phyloP scores from a whole-genome alignment of 768 basidiomycete genomes.

The Trametes villosa region DNA sequence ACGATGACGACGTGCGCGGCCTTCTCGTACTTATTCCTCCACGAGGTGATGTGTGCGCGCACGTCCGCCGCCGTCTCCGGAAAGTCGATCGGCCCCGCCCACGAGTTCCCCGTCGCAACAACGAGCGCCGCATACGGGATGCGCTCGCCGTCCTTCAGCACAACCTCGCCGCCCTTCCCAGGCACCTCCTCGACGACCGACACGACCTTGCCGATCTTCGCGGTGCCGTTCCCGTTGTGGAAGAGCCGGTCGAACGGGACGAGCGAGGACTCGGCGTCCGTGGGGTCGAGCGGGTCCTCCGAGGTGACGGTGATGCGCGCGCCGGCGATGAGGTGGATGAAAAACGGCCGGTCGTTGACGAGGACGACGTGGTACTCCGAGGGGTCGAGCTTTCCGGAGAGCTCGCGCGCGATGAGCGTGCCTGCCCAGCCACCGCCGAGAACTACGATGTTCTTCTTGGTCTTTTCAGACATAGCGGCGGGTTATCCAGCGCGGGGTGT shows the following conservation, averaged over 20 bases:
- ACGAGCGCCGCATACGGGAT: constrained; percentile 60
- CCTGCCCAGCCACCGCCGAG: constrained; percentile 64
- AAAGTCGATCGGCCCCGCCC: constrained; percentile 54
- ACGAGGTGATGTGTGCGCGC: constrained; percentile 28
- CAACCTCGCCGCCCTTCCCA: constrained; percentile 48
- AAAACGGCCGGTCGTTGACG: constrained; percentile 55
- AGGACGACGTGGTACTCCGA: constrained; percentile 56
- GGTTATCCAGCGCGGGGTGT: not conserved
- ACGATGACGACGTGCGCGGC: constrained; percentile 40
- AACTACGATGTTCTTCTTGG: constrained; percentile 44
- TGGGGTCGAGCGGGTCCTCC: constrained; percentile 48
- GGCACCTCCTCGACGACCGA: constrained; percentile 39
- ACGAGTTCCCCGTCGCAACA: constrained; percentile 60
- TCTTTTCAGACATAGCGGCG: not conserved
- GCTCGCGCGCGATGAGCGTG: constrained; percentile 45
- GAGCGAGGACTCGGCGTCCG: constrained; percentile 48
- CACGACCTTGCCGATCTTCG: constrained; percentile 39
- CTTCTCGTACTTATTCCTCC: constrained; percentile 37
- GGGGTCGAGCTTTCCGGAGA: constrained; percentile 55
- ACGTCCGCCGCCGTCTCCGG: constrained; percentile 40
- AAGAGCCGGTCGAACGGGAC: constrained; percentile 58
- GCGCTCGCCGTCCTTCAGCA: constrained; percentile 52
- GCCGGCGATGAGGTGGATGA: constrained; percentile 51
- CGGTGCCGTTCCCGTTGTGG: constrained; percentile 48
- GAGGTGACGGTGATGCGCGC: constrained; percentile 57